phyloP scores from a whole-genome alignment of 192 early-diverging fungal species.

The Dissophora ornata region DNA sequence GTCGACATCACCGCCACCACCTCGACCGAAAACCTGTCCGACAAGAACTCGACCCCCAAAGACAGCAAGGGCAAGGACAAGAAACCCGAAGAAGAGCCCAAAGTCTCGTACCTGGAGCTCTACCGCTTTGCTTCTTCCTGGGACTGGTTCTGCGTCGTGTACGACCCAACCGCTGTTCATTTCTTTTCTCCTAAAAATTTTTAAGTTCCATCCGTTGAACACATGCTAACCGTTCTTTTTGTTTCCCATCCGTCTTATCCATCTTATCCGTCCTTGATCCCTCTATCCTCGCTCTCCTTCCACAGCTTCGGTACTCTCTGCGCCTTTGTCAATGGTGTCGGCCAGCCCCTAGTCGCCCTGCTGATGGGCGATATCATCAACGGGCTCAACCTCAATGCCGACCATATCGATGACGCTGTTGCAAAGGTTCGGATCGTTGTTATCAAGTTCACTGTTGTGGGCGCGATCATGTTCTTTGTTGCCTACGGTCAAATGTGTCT shows the following conservation, averaged over 20 bases:
- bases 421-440: slow-evolving; percentile 56
- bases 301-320: slow-evolving; percentile 39
- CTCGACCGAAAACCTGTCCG: slow-evolving; percentile 18
- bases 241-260: background rate
- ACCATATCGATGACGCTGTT: slow-evolving; percentile 59
- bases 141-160: slow-evolving; percentile 67
- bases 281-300: background rate
- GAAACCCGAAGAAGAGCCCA: slow-evolving; percentile 56
- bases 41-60: slow-evolving; percentile 7
- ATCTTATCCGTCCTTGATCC: slow-evolving; percentile 56
- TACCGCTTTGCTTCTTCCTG: slow-evolving; percentile 73
- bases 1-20: slow-evolving; percentile 31
- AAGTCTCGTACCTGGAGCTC: slow-evolving; percentile 68
- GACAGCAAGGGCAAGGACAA: slow-evolving; percentile 15
- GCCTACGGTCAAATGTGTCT: slow-evolving; percentile 55
- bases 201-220: too few species aligned
- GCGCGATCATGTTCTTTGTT: slow-evolving; percentile 33
- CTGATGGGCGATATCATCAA: slow-evolving; percentile 66
- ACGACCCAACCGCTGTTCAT: slow-evolving; percentile 28
- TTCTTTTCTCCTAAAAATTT: too few species aligned
- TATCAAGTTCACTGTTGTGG: slow-evolving; percentile 44
- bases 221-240: too few species aligned
- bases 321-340: slow-evolving; percentile 31
- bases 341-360: slow-evolving; percentile 38
- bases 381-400: slow-evolving; percentile 56